Evolutionary conservation across 768 basidiomycete genomes (phyloP).

Genomic region (Pluteus cervinus): DNA sequence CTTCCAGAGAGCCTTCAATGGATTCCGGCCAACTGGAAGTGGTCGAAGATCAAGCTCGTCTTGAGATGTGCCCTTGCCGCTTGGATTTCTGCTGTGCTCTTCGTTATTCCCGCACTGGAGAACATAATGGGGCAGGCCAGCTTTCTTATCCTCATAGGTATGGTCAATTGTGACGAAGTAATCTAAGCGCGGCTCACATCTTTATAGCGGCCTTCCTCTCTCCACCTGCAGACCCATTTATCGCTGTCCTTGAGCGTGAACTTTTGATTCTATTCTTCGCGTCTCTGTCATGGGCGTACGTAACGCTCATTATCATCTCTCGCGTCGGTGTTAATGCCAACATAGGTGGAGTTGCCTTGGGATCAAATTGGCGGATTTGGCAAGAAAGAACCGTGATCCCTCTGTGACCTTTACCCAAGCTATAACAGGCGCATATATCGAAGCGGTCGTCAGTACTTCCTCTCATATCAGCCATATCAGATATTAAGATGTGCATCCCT

Average conservation of each 20-base stretch:
- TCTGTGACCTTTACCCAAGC: constrained; percentile 31
- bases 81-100: constrained; percentile 55
- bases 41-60: constrained; percentile 56
- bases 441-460: constrained; percentile 30
- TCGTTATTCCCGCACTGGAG: constrained; percentile 48
- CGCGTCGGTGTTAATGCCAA: neutral
- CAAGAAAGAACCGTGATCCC: constrained; percentile 38
- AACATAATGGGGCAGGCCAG: constrained; percentile 53
- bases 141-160: constrained; percentile 62
- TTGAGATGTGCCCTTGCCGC: constrained; percentile 57
- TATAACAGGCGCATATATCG: constrained; percentile 49
- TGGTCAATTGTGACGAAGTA: neutral
- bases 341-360: constrained; percentile 63
- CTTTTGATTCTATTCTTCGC: constrained; percentile 45
- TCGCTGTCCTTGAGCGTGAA: constrained; percentile 65
- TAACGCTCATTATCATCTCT: constrained; percentile 8
- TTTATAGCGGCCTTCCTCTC: constrained; percentile 53
- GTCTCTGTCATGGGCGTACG: constrained; percentile 54
- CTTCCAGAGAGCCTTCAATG: constrained; percentile 37
- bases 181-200: constrained; percentile 4
- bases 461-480: neutral
- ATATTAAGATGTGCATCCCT: constrained; percentile 1
- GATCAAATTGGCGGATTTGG: constrained; percentile 53
- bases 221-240: constrained; percentile 62
- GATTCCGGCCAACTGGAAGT: constrained; percentile 52